Conservation (phyloP, 1,139 yeast genomes). For the Yamadazyma pseudoaaseri region DNA sequence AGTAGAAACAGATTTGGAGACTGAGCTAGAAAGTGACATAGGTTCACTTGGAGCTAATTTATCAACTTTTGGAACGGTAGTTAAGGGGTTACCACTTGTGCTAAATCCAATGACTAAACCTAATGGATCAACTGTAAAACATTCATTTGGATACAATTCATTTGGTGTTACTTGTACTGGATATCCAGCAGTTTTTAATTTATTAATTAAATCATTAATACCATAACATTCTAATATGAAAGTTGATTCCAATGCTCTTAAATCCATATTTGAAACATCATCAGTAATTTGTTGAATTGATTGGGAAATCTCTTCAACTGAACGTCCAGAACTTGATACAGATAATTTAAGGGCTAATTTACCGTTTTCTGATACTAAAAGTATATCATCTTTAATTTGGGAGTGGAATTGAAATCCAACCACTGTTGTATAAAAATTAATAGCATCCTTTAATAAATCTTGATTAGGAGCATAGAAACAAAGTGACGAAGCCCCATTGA, state of each 20-base stretch:
- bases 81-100: slow-evolving; percentile 55
- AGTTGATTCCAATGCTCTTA: slow-evolving; percentile 48
- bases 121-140: slow-evolving; percentile 66
- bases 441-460: slow-evolving; percentile 33
- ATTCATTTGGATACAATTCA: slow-evolving; percentile 63
- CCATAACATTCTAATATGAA: slow-evolving; percentile 36
- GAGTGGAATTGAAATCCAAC: slow-evolving; percentile 41
- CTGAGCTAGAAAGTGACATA: slow-evolving; percentile 6
- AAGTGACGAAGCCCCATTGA: slow-evolving; percentile 52
- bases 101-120: slow-evolving; percentile 71
- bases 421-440: slow-evolving; percentile 45
- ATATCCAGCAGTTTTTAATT: slow-evolving; percentile 24
- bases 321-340: slow-evolving; percentile 24
- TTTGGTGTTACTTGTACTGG: slow-evolving; percentile 53
- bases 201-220: slow-evolving; percentile 33
- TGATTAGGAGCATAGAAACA: slow-evolving; percentile 42
- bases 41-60: slow-evolving; percentile 15
- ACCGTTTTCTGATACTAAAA: slow-evolving; percentile 32
- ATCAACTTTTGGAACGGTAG: slow-evolving; percentile 45
- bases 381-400: slow-evolving; percentile 20
- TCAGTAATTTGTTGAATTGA: slow-evolving; percentile 23
- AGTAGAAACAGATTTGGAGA: slow-evolving; percentile 14
- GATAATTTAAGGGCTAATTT: slow-evolving; percentile 29
- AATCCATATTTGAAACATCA: slow-evolving; percentile 38
- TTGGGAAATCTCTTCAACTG: slow-evolving; percentile 25